Evolutionary conservation across 805 yeast species (phyloP).

Genomic region (Cyberlindnera galapagoensis): DNA sequence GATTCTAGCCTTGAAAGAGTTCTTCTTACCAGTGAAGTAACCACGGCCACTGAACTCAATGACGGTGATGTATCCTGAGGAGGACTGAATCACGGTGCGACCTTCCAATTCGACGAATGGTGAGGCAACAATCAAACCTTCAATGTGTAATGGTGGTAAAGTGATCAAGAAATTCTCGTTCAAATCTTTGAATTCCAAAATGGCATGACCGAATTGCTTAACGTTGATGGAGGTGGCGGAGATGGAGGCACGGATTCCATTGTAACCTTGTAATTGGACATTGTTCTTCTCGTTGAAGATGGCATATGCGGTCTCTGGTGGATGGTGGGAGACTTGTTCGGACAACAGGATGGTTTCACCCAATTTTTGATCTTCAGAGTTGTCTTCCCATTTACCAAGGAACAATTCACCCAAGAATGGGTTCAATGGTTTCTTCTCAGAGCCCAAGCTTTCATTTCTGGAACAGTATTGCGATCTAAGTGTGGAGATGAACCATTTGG

Average conservation of each 20-base stretch:
- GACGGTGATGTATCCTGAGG: conserved; percentile 66
- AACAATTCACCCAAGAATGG: conserved; percentile 95
- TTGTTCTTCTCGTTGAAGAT: conserved; percentile 67
- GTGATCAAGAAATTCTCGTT: conserved; percentile 71
- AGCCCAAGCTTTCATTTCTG: conserved; percentile 86
- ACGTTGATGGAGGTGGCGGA: conserved; percentile 74
- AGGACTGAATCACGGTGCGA: conserved; percentile 74
- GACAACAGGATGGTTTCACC: conserved; percentile 78
- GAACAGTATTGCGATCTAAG: conserved; percentile 91
- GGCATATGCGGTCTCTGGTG: conserved; percentile 93
- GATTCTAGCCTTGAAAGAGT: conserved; percentile 82
- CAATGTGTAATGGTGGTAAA: conserved; percentile 92
- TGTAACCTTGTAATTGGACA: conserved; percentile 77
- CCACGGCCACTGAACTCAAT: conserved; percentile 90
- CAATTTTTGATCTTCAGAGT: conserved; percentile 36
- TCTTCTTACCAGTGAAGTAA: conserved; percentile 91
- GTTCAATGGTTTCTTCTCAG: conserved; percentile 94
- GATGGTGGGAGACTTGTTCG: conserved; percentile 97
- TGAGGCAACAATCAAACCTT: conserved; percentile 83
- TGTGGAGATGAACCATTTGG: conserved; percentile 88
- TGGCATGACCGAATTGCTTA: conserved; percentile 88
- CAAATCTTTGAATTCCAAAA: conserved; percentile 55
- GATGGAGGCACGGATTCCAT: conserved; percentile 80
- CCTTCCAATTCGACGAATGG: conserved; percentile 96
- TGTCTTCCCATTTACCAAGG: conserved; percentile 79